These are phyloP conservation scores for Lentinula sp. DNA, from an alignment of 768 basidiomycete genomes.

Conservation along the genomic window DNA sequence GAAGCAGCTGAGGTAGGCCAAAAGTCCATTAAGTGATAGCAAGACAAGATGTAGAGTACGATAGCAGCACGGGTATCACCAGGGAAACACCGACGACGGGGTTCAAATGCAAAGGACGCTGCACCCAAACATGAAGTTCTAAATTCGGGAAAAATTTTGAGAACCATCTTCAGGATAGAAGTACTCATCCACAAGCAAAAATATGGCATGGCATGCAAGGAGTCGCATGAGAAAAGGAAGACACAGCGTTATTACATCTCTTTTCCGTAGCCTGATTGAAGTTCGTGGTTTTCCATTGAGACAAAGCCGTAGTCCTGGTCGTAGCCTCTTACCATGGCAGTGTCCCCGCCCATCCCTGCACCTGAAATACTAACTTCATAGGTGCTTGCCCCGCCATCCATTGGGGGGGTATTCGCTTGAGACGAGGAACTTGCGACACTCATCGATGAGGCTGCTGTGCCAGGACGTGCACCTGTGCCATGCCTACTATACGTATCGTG, in stretches of 20 bases:
- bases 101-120: no score
- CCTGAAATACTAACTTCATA: slow-evolving; percentile 15
- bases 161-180: no score
- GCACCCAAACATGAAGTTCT: no score
- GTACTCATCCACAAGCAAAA: no score
- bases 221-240: not conserved
- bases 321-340: slow-evolving; percentile 5
- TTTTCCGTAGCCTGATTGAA: slow-evolving; percentile 6
- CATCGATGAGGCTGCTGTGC: slow-evolving; percentile 72
- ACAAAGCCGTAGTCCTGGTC: slow-evolving; percentile 79
- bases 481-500: slow-evolving; percentile 20
- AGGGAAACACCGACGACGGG: no score
- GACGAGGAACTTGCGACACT: slow-evolving; percentile 73
- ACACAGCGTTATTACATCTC: not conserved
- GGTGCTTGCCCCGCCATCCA: slow-evolving; percentile 60
- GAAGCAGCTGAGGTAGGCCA: not conserved
- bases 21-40: not conserved
- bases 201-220: not conserved
- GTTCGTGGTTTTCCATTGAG: slow-evolving; percentile 71
- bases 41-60: not conserved
- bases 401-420: slow-evolving; percentile 77
- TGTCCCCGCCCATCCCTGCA: not conserved
- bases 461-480: slow-evolving; percentile 51
- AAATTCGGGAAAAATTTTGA: no score
- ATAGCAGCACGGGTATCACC: not conserved